Evolutionary conservation across 164 flowering plant species (phyloP), one percentile per base, ranked within the genome.

Genomic region (Tetracentron sinense): DNA sequence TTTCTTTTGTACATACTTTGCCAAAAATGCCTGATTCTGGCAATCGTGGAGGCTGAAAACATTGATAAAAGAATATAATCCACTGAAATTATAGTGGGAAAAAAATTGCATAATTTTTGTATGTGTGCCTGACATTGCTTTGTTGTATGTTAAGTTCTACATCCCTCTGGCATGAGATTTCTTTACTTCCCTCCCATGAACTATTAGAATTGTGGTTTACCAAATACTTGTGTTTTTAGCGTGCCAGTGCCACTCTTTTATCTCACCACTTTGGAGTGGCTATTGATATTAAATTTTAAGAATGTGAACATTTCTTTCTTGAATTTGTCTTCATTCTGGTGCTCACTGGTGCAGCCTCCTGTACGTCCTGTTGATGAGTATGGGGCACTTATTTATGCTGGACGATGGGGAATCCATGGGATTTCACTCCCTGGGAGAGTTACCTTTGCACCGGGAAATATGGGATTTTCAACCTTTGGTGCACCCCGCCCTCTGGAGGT

Each of bases 401-500:
- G 97, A 47, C 66, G 97, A 42, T 93, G 98, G 98, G 98, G 97
- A 65, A 77, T 90, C 35, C 82, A 90, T 76, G 98, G 98, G 42
- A 67, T 81, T 61, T 73, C 88, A 26, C 87, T 89, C 60, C 98
- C 98, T 20, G 96, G 97, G 21, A 85, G 97, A 69, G 95, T 82
- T 47, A 93, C 98, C 8, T 93, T 90, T 83, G 82, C 91, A 46
- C 98, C 97, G 30, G 97, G 98, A 48, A 84, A 93, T 77, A 83
- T 74, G 26, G 97, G 98, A 15, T 93, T 80, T 81, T 53, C 91
- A 47, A 89, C 96, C 50, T 93, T 90, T 87, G 97, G 98, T 72
- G 95, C 97, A 59, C 87, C 98, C 19, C 90, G 98, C 0, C 98
- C 98, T 6, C 73, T 85, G 85, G 90, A 89, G 87, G 98, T 88